Conservation (phyloP, 139 green algal genomes). For the Closterium sp. region DNA sequence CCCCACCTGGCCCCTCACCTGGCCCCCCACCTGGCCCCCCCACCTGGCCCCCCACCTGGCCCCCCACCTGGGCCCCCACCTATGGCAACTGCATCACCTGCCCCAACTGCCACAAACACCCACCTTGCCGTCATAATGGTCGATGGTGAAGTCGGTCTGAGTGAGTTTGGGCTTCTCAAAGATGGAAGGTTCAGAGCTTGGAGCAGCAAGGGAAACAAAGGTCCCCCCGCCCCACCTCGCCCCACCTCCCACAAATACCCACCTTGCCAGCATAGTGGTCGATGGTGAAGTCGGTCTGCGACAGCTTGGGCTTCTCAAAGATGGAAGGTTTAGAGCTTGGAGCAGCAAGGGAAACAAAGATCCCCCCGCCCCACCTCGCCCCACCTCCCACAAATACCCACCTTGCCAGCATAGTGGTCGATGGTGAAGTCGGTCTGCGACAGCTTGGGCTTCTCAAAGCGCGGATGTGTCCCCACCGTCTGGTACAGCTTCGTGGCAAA, state of each 20-base stretch:
- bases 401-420: slow-evolving; percentile 90
- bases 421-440: slow-evolving; percentile 82
- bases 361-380: too few relatives aligned
- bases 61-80: too few relatives aligned
- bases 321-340: too few relatives aligned
- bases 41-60: too few relatives aligned
- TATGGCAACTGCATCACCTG: too few relatives aligned
- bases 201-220: background rate
- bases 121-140: slow-evolving; percentile 87
- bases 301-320: slow-evolving; percentile 26
- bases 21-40: too few relatives aligned
- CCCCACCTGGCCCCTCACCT: too few relatives aligned
- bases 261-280: slow-evolving; percentile 87
- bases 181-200: background rate
- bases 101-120: slow-evolving; percentile 10
- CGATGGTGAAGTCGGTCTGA: slow-evolving; percentile 81
- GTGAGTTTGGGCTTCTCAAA: slow-evolving; percentile 30
- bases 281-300: slow-evolving; percentile 81
- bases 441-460: slow-evolving; percentile 89
- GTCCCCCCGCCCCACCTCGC: too few relatives aligned
- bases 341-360: background rate
- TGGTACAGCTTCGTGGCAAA: slow-evolving; percentile 86
- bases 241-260: slow-evolving; percentile 17
- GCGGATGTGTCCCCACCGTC: slow-evolving; percentile 47
- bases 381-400: background rate